Conservation (phyloP, 1,284 basidiomycete species). For the Megacollybia platyphylla region DNA sequence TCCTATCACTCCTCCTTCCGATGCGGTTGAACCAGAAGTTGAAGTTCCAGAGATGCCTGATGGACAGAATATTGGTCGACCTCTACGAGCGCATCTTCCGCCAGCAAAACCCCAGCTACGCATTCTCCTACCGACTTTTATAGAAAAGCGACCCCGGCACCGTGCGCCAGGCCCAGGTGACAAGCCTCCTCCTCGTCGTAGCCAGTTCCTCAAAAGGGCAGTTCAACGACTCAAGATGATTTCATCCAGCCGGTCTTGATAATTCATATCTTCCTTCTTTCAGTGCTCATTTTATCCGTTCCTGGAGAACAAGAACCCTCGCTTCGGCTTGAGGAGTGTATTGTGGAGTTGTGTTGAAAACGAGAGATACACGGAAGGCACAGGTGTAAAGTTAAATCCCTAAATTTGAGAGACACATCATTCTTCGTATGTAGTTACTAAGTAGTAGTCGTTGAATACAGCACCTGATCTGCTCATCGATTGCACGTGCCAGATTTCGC, state of each 20-base stretch:
- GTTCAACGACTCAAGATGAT: conserved; percentile 7
- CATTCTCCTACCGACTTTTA: background rate
- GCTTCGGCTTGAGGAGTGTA: too few relatives aligned
- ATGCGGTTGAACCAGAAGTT: conserved; percentile 22
- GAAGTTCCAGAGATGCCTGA: conserved; percentile 26
- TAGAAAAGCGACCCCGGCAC: conserved; percentile 3
- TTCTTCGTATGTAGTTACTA: background rate
- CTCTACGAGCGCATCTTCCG: background rate
- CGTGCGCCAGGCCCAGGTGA: conserved; percentile 5
- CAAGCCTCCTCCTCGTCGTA: conserved; percentile 7
- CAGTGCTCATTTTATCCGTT: background rate
- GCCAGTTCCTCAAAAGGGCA: conserved; percentile 7
- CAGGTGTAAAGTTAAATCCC: background rate
- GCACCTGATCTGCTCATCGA: too few relatives aligned
- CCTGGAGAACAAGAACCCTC: too few relatives aligned
- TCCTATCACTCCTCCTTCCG: conserved; percentile 32
- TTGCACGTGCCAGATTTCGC: background rate
- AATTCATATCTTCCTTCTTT: background rate
- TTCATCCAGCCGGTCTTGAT: conserved; percentile 4
- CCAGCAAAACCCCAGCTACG: background rate
- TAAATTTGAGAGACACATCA: background rate
- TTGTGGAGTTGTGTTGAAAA: too few relatives aligned
- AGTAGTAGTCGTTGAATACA: background rate
- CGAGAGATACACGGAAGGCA: too few relatives aligned
- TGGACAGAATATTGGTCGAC: conserved; percentile 17